phyloP scores from a whole-genome alignment of 352 stramenopile species.

The Globisporangium paddicum region DNA sequence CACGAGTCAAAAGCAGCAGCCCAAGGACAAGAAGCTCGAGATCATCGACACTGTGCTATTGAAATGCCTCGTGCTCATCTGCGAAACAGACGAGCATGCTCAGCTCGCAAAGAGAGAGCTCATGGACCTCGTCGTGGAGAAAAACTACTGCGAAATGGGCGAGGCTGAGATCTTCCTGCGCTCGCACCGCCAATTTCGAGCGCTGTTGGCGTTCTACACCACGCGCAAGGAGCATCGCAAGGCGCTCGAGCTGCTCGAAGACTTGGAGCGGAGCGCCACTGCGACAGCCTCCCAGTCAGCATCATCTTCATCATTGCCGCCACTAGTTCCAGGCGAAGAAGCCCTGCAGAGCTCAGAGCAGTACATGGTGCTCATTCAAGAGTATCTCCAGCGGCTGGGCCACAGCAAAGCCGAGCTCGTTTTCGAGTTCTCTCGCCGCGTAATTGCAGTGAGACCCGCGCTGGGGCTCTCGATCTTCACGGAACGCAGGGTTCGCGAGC shows the following conservation, averaged over 20 bases:
- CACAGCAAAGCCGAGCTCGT: constrained; percentile 65
- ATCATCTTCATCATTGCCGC: neutral
- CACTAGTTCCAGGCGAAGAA: constrained; percentile 2
- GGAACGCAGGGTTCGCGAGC: constrained; percentile 38
- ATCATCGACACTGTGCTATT: constrained; percentile 78
- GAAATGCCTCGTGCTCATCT: constrained; percentile 73
- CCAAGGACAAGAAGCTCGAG: constrained; percentile 22
- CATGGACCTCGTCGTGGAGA: constrained; percentile 39
- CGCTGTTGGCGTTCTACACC: constrained; percentile 68
- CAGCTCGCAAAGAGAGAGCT: constrained; percentile 36
- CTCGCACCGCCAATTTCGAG: constrained; percentile 51
- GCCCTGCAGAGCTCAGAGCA: constrained; percentile 32
- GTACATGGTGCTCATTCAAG: constrained; percentile 55
- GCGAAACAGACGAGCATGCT: constrained; percentile 36
- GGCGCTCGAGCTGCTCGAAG: constrained; percentile 73
- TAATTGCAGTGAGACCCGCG: constrained; percentile 46
- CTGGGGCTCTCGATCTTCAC: constrained; percentile 80
- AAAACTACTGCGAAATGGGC: constrained; percentile 68
- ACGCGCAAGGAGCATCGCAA: constrained; percentile 71
- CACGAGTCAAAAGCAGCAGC: neutral
- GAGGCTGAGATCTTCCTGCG: constrained; percentile 78
- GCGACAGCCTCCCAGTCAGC: constrained; percentile 3
- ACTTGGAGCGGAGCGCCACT: constrained; percentile 49
- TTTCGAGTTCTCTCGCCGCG: constrained; percentile 76
- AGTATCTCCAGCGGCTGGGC: constrained; percentile 62